A percentile compares a stretch with the other conserved stretches of the same genome.
phyloP scores from a whole-genome alignment of 169 alveolate genomes.

The Perkinsus olseni region DNA sequence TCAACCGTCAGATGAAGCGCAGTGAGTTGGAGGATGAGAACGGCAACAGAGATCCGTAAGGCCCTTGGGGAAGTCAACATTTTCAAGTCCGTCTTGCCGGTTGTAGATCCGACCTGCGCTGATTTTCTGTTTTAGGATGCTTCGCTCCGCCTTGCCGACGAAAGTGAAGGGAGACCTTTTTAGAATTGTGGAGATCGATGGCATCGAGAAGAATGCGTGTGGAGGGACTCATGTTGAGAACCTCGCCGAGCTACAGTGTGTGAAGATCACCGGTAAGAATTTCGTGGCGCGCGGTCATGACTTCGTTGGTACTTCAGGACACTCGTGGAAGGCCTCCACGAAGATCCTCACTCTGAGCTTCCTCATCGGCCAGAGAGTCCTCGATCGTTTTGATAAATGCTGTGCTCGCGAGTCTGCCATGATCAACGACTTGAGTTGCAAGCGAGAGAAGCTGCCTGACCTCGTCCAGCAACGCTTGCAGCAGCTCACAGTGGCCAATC shows the following conservation, averaged over 20 bases:
- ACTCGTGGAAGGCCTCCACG: not conserved
- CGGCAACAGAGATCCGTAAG: not conserved
- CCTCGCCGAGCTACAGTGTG: not conserved
- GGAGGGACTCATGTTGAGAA: not conserved
- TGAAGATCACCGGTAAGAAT: not conserved
- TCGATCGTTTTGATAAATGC: not conserved
- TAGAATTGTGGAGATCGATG: not conserved
- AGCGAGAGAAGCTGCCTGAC: not conserved
- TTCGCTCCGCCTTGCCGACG: not conserved
- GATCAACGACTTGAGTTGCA: not conserved
- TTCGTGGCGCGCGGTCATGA: constrained; percentile 1
- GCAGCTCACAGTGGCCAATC: not conserved
- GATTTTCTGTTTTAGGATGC: not conserved
- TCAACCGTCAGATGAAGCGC: not conserved
- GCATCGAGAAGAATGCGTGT: not conserved
- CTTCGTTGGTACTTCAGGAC: not conserved
- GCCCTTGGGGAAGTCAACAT: too few species aligned
- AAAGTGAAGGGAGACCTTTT: not conserved
- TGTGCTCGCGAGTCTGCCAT: not conserved
- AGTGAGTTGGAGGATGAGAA: not conserved
- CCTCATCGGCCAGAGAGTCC: not conserved
- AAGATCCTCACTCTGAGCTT: not conserved
- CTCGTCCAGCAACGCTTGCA: not conserved
- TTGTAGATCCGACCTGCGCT: not conserved
- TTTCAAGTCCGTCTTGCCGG: too few species aligned